phyloP scores from a whole-genome alignment of 495 filamentous ascomycete genomes.

The Tirmania nivea region DNA sequence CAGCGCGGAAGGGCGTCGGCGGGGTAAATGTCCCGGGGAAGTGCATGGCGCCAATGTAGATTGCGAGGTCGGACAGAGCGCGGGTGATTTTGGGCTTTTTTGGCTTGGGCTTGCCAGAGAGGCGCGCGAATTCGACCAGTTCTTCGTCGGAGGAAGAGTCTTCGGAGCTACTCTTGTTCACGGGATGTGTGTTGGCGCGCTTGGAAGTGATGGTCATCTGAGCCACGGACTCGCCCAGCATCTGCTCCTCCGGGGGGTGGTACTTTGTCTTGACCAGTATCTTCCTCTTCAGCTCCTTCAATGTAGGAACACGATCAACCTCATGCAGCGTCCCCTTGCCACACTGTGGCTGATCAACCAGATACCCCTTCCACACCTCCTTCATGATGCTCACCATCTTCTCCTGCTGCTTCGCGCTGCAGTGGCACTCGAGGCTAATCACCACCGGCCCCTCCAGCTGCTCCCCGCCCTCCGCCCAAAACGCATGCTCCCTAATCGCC shows the following conservation, averaged over 20 bases:
- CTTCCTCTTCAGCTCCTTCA: conserved; percentile 43
- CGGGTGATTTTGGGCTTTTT: conserved; percentile 54
- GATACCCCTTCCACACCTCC: conserved; percentile 45
- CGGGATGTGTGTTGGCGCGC: no score
- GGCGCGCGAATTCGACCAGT: conserved; percentile 8
- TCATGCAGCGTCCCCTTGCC: conserved; percentile 23
- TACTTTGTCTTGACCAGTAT: conserved; percentile 65
- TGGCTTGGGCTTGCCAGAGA: conserved; percentile 14
- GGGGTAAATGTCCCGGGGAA: conserved; percentile 32
- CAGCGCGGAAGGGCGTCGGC: conserved; percentile 45
- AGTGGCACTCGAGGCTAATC: conserved; percentile 78
- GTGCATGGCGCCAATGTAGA: conserved; percentile 63
- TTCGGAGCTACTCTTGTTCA: not conserved
- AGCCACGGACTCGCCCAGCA: not conserved
- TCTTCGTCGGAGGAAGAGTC: conserved; percentile 11
- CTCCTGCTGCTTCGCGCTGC: conserved; percentile 52
- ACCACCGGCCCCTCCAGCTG: conserved; percentile 53
- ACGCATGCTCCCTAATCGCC: conserved; percentile 58
- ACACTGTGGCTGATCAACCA: conserved; percentile 34
- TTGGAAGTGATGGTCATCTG: not conserved
- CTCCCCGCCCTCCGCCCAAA: conserved; percentile 27
- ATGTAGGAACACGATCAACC: conserved; percentile 37
- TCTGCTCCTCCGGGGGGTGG: conserved; percentile 5
- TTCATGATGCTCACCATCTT: conserved; percentile 79
- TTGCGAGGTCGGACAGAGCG: conserved; percentile 45